phyloP scores from a whole-genome alignment of 2,329 filamentous ascomycete species.

The Fusarium mangiferae region DNA sequence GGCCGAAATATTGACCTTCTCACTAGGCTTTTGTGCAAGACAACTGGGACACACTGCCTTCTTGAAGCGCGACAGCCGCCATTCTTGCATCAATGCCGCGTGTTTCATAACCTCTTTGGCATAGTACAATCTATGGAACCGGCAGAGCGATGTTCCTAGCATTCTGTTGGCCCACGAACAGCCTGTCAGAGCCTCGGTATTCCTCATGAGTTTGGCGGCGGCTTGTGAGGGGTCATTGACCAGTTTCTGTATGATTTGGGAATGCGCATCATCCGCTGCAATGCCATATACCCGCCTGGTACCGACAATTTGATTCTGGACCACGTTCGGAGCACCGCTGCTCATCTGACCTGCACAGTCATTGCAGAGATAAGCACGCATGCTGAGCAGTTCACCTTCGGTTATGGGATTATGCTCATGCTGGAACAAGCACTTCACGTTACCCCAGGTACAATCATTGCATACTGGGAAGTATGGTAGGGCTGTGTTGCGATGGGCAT shows the following conservation, averaged over 20 bases:
- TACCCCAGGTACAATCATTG: slow-evolving; percentile 40
- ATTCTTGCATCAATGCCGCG: slow-evolving; percentile 42
- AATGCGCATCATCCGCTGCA: not conserved
- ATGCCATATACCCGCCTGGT: slow-evolving; percentile 45
- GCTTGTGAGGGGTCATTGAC: not conserved
- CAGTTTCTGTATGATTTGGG: not conserved
- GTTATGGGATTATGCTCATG: slow-evolving; percentile 18
- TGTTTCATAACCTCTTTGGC: slow-evolving; percentile 38
- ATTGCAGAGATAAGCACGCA: slow-evolving; percentile 52
- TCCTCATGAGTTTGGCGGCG: slow-evolving; percentile 12
- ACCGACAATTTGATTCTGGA: slow-evolving; percentile 14
- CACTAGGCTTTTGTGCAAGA: slow-evolving; percentile 21
- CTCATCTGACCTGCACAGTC: slow-evolving; percentile 40
- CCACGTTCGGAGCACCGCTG: not conserved
- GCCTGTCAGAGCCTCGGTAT: slow-evolving; percentile 46
- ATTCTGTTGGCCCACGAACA: slow-evolving; percentile 53
- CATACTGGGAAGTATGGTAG: slow-evolving; percentile 36
- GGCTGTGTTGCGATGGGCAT: slow-evolving; percentile 20
- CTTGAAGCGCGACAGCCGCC: slow-evolving; percentile 39
- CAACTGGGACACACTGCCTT: slow-evolving; percentile 48
- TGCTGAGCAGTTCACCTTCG: slow-evolving; percentile 40
- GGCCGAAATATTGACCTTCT: slow-evolving; percentile 26
- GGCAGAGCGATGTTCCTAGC: slow-evolving; percentile 48
- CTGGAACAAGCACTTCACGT: slow-evolving; percentile 30
- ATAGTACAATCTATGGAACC: slow-evolving; percentile 48